Conservation (phyloP, 768 basidiomycete species). For the Auriscalpium orientale region DNA sequence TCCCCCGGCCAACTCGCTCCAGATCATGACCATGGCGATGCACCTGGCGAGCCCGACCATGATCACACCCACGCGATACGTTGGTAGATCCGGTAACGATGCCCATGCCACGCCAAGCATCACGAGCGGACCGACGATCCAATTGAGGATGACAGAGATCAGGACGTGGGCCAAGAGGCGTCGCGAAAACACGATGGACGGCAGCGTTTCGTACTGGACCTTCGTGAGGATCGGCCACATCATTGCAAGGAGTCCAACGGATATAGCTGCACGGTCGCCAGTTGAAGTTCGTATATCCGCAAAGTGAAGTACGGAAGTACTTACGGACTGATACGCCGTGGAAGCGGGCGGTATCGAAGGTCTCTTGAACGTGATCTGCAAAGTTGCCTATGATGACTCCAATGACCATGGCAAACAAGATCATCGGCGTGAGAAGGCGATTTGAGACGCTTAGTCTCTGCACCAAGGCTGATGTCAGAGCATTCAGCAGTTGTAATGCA, state of each 20-base stretch:
- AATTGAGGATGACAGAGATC: slow-evolving; percentile 66
- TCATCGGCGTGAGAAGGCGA: slow-evolving; percentile 54
- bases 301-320: slow-evolving; percentile 22
- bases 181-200: slow-evolving; percentile 42
- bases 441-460: slow-evolving; percentile 41
- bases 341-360: slow-evolving; percentile 57
- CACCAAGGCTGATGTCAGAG: background rate
- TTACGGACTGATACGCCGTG: slow-evolving; percentile 71
- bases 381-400: slow-evolving; percentile 72
- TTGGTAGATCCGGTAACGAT: slow-evolving; percentile 69
- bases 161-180: slow-evolving; percentile 59
- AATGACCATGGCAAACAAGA: slow-evolving; percentile 66
- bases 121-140: slow-evolving; percentile 72
- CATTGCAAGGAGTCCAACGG: slow-evolving; percentile 76
- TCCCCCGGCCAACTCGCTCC: slow-evolving; percentile 69
- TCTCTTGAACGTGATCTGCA: slow-evolving; percentile 47
- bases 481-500: too few relatives aligned
- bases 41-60: slow-evolving; percentile 73
- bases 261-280: slow-evolving; percentile 46
- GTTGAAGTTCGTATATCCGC: too few relatives aligned
- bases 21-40: slow-evolving; percentile 75
- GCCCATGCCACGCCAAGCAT: slow-evolving; percentile 88
- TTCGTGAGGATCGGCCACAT: slow-evolving; percentile 81
- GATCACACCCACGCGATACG: slow-evolving; percentile 73
- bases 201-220: slow-evolving; percentile 70